Base-by-base conservation (phyloP, 257 asterid genomes). In the Fraxinus pennsylvanica region DNA sequence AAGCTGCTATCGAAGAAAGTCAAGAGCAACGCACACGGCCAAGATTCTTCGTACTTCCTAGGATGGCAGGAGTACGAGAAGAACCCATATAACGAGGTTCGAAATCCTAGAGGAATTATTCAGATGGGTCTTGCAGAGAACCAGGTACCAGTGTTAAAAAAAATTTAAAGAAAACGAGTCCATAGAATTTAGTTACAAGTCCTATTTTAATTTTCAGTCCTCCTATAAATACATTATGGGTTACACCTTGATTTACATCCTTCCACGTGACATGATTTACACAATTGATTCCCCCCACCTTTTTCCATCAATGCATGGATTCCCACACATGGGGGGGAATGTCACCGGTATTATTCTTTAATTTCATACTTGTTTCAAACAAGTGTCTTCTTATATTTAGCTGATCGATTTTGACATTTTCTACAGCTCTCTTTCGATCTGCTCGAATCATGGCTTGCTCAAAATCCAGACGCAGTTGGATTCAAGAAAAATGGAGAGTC, bases 61-160 rank as follows among this genome's bases (percentile, higher is more conserved):
- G 94, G 94, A 57, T 90, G 92, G 94, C 84, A 89, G 27, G 92
- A 89, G 74, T 89, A 89, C 77, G 94, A 89, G 85, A 89, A 87
- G 73, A 89, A 89, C 77, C 90, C 94, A 1, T 89, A 86, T 69
- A 82, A 88, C 72, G 84, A 85, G 25, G 25, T 67, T 59, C 38
- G 52, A 1, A 89, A 89, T 77, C 94, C 92, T 29, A 79, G 74
- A n/a, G 94, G 94, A 36, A 89, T 89, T 32, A 89, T 89, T 67
- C 94, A 89, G 78, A 89, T 89, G 94, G 94, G 94, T 19, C 91
- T 89, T 19, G 94, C 94, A 0, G 92, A 88, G 27, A 88, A 88
- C 80, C 92, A 86, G 86, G 91, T 87, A 68, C 27, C 9, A 19
- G 19, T 17, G n/a, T 10, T 14, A 38, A 57, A 30, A 30, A 3